Evolutionary conservation across 176 grass and related monocot species (phyloP).

Genomic region (Typha latifolia): DNA sequence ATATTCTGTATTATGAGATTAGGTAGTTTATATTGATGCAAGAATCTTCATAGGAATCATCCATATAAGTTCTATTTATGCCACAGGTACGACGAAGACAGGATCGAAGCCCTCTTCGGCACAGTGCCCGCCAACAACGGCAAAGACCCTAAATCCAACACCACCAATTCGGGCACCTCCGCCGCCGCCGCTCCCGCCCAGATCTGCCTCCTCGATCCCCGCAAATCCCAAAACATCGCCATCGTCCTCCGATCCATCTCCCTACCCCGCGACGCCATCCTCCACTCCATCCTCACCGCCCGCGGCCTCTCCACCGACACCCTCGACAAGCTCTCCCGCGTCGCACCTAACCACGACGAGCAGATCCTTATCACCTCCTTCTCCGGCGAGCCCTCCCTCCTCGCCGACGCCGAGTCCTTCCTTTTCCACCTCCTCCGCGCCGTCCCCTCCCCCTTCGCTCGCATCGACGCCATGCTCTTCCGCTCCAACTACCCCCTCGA

Average conservation of each 20-base stretch:
- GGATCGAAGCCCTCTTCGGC: slow-evolving; percentile 80
- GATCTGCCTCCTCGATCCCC: slow-evolving; percentile 70
- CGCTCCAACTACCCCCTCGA: slow-evolving; percentile 60
- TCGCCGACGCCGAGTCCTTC: slow-evolving; percentile 22
- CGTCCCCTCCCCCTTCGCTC: slow-evolving; percentile 17
- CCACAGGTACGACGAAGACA: slow-evolving; percentile 80
- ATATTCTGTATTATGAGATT: no score
- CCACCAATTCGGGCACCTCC: neutral
- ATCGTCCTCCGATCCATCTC: slow-evolving; percentile 84
- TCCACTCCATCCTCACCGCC: slow-evolving; percentile 14
- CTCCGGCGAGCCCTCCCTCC: slow-evolving; percentile 14
- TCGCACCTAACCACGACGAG: slow-evolving; percentile 17
- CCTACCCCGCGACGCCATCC: slow-evolving; percentile 45
- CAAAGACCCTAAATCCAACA: slow-evolving; percentile 31
- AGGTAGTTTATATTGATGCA: no score
- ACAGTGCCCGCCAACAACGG: slow-evolving; percentile 30
- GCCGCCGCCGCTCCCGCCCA: slow-evolving; percentile 32
- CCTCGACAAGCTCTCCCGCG: slow-evolving; percentile 18
- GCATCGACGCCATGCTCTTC: slow-evolving; percentile 69
- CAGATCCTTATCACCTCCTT: neutral
- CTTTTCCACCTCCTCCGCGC: slow-evolving; percentile 24
- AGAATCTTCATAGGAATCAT: no score
- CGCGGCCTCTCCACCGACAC: slow-evolving; percentile 18
- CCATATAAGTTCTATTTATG: no score
- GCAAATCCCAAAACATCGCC: slow-evolving; percentile 84